A percentile compares a stretch with the other conserved stretches of the same genome.
Conservation (phyloP, 179 eudicot genomes). For the Carnegiea gigantea region DNA sequence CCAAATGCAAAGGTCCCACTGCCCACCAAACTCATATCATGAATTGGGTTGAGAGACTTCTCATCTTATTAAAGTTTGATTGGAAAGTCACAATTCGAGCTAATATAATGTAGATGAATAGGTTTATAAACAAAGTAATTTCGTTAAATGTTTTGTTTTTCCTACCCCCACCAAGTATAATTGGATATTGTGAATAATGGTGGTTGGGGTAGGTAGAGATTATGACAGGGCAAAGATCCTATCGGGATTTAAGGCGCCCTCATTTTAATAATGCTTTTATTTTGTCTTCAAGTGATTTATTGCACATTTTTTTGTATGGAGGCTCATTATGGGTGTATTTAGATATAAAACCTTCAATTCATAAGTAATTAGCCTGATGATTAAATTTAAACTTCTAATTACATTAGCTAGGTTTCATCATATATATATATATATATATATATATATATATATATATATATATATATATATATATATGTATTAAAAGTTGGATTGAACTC, state of each 20-base stretch:
- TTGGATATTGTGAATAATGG: constrained; percentile 13
- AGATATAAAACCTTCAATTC: too few relatives aligned
- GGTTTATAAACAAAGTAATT: not conserved
- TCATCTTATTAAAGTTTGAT: not conserved
- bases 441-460: too few relatives aligned
- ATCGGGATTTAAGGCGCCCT: constrained; percentile 14
- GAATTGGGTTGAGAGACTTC: not conserved
- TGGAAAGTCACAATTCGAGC: not conserved
- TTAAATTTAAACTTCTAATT: too few relatives aligned
- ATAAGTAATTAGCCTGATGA: too few relatives aligned
- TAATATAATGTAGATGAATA: not conserved
- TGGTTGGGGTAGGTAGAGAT: constrained; percentile 48
- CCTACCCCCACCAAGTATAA: not conserved
- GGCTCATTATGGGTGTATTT: too few relatives aligned
- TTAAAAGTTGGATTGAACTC: too few relatives aligned
- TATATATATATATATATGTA: too few relatives aligned
- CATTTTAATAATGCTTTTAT: not conserved
- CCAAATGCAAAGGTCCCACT: constrained; percentile 4
- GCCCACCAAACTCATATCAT: not conserved
- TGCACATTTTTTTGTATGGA: not conserved
- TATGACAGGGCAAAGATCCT: constrained; percentile 31
- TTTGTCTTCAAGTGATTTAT: not conserved
- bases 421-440: too few relatives aligned
- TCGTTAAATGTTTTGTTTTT: not conserved
- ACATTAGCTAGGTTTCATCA: too few relatives aligned